phyloP scores from a whole-genome alignment of 257 asterid genomes.

The Marsdenia floribunda region DNA sequence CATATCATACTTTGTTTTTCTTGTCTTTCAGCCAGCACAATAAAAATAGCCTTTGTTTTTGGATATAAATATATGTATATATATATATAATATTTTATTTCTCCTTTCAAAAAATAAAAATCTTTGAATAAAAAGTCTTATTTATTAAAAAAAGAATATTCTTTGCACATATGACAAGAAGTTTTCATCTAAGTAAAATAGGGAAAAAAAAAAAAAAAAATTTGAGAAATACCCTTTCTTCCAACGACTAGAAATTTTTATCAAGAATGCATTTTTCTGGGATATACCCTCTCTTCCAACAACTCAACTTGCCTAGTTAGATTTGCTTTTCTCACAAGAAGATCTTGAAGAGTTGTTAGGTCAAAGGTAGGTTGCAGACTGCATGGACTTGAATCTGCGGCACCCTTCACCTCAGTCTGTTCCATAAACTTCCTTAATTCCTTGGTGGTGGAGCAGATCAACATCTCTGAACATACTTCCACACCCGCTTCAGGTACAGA shows the following conservation, averaged over 20 bases:
- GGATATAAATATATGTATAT: too few species aligned
- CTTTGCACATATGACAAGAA: too few species aligned
- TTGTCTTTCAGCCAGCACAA: not conserved
- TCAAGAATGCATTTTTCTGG: too few species aligned
- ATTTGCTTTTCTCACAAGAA: slow-evolving; percentile 39
- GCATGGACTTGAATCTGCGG: slow-evolving; percentile 52
- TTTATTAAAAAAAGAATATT: not conserved
- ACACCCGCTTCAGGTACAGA: slow-evolving; percentile 52
- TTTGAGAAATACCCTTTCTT: too few species aligned
- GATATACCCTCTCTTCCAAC: slow-evolving; percentile 21
- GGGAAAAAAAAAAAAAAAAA: too few species aligned
- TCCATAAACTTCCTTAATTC: slow-evolving; percentile 51
- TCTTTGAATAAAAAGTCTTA: too few species aligned
- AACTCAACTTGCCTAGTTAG: slow-evolving; percentile 35
- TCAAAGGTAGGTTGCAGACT: slow-evolving; percentile 37
- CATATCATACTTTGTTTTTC: not conserved
- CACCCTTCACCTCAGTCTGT: slow-evolving; percentile 44
- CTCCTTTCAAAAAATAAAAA: too few species aligned
- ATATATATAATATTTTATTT: too few species aligned
- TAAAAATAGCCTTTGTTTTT: too few species aligned
- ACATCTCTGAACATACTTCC: slow-evolving; percentile 58
- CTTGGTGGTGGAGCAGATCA: slow-evolving; percentile 45
- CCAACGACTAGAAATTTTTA: too few species aligned
- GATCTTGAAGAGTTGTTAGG: slow-evolving; percentile 21
- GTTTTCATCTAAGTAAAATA: too few species aligned